These are phyloP conservation scores for Saccharum officinarum DNA, from an alignment of 176 grass and related monocot genomes.

Conservation along the genomic window DNA sequence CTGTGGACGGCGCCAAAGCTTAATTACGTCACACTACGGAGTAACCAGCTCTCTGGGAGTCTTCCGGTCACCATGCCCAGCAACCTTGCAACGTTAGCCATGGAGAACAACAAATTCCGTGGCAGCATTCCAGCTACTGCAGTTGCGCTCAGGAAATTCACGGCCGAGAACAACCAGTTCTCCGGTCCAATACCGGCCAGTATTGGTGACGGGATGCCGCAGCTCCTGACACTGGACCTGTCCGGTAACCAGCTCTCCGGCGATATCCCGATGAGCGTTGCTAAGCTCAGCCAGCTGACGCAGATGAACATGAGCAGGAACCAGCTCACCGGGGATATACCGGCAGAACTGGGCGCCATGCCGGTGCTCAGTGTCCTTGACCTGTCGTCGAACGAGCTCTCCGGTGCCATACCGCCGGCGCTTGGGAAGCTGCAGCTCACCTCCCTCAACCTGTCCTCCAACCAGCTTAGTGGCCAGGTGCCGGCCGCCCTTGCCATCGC, in stretches of 20 bases:
- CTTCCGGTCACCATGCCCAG: constrained; percentile 44
- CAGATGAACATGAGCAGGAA: constrained; percentile 61
- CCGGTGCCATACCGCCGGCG: constrained; percentile 55
- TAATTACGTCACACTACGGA: background rate
- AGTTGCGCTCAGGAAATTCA: constrained; percentile 14
- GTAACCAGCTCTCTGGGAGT: constrained; percentile 56
- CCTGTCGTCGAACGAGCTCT: constrained; percentile 74
- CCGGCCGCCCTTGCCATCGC: constrained; percentile 44
- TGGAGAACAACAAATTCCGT: constrained; percentile 52
- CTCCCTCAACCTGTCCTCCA: constrained; percentile 76
- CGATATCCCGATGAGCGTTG: constrained; percentile 46
- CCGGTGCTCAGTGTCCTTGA: constrained; percentile 56
- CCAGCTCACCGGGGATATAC: constrained; percentile 60
- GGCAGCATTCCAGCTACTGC: constrained; percentile 50
- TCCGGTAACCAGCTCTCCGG: constrained; percentile 61
- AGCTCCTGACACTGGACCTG: constrained; percentile 42
- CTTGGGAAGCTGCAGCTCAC: constrained; percentile 34
- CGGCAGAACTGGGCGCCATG: constrained; percentile 53
- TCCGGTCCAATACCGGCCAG: constrained; percentile 42
- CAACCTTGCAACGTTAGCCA: constrained; percentile 32
- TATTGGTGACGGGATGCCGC: constrained; percentile 36
- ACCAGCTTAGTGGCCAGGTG: constrained; percentile 67
- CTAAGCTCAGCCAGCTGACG: background rate
- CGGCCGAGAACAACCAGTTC: constrained; percentile 54
- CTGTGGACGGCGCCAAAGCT: constrained; percentile 51